Evolutionary conservation across 129 eudicot genomes (phyloP).

Genomic region (Saposhnikovia divaricata): DNA sequence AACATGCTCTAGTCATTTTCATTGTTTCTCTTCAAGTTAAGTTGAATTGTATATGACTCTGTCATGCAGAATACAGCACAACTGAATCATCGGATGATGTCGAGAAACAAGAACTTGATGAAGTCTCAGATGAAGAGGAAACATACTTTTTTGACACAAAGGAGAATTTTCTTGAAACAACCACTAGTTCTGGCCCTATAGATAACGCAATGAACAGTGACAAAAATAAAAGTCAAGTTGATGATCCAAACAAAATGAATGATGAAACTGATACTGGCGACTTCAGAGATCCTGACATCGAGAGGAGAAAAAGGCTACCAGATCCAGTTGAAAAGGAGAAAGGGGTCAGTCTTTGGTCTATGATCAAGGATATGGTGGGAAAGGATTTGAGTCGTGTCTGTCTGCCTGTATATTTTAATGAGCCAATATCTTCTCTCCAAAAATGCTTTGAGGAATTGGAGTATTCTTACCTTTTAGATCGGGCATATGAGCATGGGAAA

Average conservation of each 20-base stretch:
- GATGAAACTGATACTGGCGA: conserved; percentile 1
- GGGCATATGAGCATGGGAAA: conserved; percentile 76
- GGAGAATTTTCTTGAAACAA: conserved; percentile 43
- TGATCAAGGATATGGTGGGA: conserved; percentile 84
- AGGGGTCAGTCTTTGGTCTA: conserved; percentile 83
- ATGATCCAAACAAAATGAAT: conserved; percentile 14
- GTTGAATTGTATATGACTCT: neutral
- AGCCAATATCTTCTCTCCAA: conserved; percentile 84
- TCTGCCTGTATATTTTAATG: conserved; percentile 90
- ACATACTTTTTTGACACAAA: conserved; percentile 50
- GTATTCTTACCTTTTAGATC: conserved; percentile 83
- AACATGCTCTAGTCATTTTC: neutral
- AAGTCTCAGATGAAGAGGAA: conserved; percentile 75
- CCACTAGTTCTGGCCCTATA: conserved; percentile 19
- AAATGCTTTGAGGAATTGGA: conserved; percentile 87
- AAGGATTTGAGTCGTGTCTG: conserved; percentile 85
- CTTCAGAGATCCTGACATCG: conserved; percentile 24
- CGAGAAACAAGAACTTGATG: conserved; percentile 71
- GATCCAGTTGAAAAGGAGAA: conserved; percentile 87
- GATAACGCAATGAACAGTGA: conserved; percentile 8
- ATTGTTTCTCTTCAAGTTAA: neutral
- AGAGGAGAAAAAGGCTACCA: conserved; percentile 73
- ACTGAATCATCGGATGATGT: conserved; percentile 75
- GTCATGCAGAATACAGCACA: conserved; percentile 61
- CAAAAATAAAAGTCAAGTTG: conserved; percentile 19